These are phyloP conservation scores for Sporothrix luriei DNA, from an alignment of 2,329 filamentous ascomycete species.

Conservation along the genomic window DNA sequence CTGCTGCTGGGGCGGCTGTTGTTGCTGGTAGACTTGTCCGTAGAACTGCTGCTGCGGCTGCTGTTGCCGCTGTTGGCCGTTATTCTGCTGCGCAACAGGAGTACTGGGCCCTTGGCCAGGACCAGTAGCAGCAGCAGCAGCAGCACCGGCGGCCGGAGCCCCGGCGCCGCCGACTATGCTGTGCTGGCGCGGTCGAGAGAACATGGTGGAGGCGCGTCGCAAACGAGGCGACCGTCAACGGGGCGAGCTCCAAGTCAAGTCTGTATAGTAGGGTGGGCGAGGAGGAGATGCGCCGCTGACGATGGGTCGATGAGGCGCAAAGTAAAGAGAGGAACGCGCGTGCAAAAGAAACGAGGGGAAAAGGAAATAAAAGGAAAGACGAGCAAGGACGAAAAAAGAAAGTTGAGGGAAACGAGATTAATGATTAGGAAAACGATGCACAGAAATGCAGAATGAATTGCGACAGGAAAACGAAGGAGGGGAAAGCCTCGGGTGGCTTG, in stretches of 20 bases:
- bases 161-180: conserved; percentile 22
- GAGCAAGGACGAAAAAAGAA: background rate
- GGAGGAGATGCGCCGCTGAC: background rate
- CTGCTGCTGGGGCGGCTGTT: background rate
- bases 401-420: background rate
- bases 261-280: background rate
- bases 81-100: background rate
- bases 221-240: background rate
- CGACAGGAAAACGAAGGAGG: conserved; percentile 1
- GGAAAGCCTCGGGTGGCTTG: conserved; percentile 19
- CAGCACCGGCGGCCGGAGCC: background rate
- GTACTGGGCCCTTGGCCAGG: background rate
- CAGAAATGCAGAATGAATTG: background rate
- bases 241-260: too few species aligned
- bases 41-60: conserved; percentile 6
- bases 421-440: background rate
- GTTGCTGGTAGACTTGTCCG: conserved; percentile 8
- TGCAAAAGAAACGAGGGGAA: background rate
- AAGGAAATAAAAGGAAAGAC: background rate
- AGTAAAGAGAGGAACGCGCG: background rate
- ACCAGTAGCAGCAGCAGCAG: background rate
- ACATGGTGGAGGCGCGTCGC: conserved; percentile 16
- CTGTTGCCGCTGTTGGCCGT: background rate
- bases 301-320: background rate
- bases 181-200: conserved; percentile 28